Base-by-base conservation (phyloP, 1,139 yeast genomes). In the Saccharomyces hybrid region DNA sequence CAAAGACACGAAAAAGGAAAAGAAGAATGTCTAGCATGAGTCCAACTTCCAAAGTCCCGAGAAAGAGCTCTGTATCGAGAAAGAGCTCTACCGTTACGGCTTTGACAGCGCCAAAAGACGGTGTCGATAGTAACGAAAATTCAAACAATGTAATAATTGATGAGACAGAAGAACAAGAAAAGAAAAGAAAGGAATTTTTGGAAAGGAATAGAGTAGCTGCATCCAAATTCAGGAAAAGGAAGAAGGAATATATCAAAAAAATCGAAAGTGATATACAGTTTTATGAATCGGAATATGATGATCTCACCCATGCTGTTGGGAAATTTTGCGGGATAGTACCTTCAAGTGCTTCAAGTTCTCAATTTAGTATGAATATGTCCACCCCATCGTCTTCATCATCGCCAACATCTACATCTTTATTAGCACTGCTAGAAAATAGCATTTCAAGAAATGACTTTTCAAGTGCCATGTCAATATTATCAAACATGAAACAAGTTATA, bases 131-230 rank as follows among this genome's bases (percentile, higher is more conserved):
- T 52, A 57, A 52, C 54, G 58, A 55, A 47, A 53, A 47, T 23
- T 49, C 59, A 13, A 57, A 57, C 44, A 52, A 47, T 34, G 55
- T 46, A 47, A 56, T 52, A 42, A 62, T 58, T 23, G 54, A 56
- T 46, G 59, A 63, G 29, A 67, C 61, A 27, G 73, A 66, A 52
- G 70, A 64, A 6, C 61, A 81, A 48, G 88, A 80, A 50, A 93
- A 86, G 49, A 89, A 87, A 67, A 80, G 98, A 32, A 83, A 83
- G 68, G 84, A 79, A 61, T 93, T 93, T 63, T 73, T 93, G 61
- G 99, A 93, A 69, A 78, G 98, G 58, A 93, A 93, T 70, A 78
- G 99, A 58, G 82, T 93, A 13, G 99, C 99, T 0, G 99, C 99
- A 0, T 83, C 95, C 44, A 91, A 90, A 70, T 95, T 98, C 74